Base-by-base conservation (phyloP, 2,329 filamentous ascomycete genomes). In the Ramularia collo-cygni region DNA sequence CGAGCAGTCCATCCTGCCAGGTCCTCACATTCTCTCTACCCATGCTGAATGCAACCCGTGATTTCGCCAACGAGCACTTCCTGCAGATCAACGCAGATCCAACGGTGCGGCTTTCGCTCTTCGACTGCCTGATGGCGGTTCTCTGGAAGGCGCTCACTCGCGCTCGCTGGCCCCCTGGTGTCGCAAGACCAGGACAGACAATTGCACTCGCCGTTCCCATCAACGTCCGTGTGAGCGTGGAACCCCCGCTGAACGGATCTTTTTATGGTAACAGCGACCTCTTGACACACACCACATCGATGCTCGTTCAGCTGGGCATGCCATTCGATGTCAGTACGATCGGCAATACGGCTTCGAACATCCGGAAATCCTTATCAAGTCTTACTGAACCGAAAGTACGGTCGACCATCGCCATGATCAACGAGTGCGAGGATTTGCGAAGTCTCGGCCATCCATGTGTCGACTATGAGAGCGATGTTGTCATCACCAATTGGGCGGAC, bases 81-180 rank as follows among this genome's bases (percentile, higher is more conserved):
- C 31, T 30, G 7, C 15, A 42, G 16, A 33, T 37, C 15, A 14
- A 40, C 1, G 30, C 37, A n/a, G 29, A 18, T 21, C 36, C 37
- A 12, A 28, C 14, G 13, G 28, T 40, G 13, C 33, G 38, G 15
- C 30, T 49, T 18, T 42, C 37, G 4, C 28, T 24, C 6, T 40
- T 46, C 28, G 46, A 55, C 21, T 38, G 37, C 19, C 40, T 55
- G 21, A 33, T 43, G 19, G 36, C 45, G 13, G 46, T 55, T 5
- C 42, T 55, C 10, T 55, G 50, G 51, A 46, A 46, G 18, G 45
- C 41, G 16, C 42, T 47, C 29, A 35, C 37, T 5, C 40, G 48
- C 2, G 50, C 45, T 5, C 37, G 38, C 8, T 40, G 38, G 31
- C 38, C 38, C 10, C 13, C 38, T 14, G 26, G 35, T n/a, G 36